Percentiles rank a stretch among this genome's conserved stretches.
Conservation (phyloP, 2,329 filamentous ascomycete genomes). For the Paracamarosporium sp. region DNA sequence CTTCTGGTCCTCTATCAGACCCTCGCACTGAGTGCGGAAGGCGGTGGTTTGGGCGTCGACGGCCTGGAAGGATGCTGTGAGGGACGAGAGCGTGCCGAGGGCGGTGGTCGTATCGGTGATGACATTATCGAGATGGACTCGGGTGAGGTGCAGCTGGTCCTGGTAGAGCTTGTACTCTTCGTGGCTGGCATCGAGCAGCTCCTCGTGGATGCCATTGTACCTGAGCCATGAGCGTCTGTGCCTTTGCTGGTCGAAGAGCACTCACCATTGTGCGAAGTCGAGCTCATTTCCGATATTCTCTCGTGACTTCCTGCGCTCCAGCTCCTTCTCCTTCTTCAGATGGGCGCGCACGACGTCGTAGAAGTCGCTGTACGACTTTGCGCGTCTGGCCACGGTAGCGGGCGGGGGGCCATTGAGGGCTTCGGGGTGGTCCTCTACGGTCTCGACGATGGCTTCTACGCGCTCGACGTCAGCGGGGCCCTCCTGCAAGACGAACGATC, state of each 20-base stretch:
- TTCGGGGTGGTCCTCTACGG: constrained; percentile 63
- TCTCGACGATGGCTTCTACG: constrained; percentile 63
- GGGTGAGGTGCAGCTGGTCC: constrained; percentile 80
- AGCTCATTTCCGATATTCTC: constrained; percentile 63
- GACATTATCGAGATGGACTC: constrained; percentile 80
- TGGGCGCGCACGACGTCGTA: constrained; percentile 68
- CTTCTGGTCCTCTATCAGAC: constrained; percentile 80
- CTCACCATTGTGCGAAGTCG: constrained; percentile 62
- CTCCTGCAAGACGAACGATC: constrained; percentile 56
- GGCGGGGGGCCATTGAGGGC: constrained; percentile 67
- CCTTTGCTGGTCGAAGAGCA: not conserved
- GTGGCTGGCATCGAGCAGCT: constrained; percentile 81
- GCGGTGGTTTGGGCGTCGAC: constrained; percentile 92
- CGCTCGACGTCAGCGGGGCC: constrained; percentile 61
- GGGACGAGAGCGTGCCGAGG: constrained; percentile 74
- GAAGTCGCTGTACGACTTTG: constrained; percentile 81
- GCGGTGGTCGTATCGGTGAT: constrained; percentile 78
- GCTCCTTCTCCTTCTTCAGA: constrained; percentile 58
- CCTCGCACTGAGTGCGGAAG: constrained; percentile 91
- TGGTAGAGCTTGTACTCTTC: constrained; percentile 82
- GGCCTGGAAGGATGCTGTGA: constrained; percentile 84
- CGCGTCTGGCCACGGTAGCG: constrained; percentile 69
- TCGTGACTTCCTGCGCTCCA: constrained; percentile 44
- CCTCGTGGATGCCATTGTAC: constrained; percentile 66
- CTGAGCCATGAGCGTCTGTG: not conserved